phyloP scores from a whole-genome alignment of 805 yeast species.

The Candida boleticola region DNA sequence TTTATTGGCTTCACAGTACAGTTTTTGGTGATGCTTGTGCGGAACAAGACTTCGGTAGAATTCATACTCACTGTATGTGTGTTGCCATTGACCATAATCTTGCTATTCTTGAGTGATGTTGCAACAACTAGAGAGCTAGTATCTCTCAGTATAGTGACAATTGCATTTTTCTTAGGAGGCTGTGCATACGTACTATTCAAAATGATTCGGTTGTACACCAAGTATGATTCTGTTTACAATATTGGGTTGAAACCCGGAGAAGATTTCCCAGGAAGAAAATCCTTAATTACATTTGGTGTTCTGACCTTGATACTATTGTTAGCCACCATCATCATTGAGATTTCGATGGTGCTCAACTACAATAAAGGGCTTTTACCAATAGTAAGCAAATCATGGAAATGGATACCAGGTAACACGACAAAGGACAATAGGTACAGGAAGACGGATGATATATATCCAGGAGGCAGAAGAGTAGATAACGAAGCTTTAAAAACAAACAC shows the following conservation, averaged over 20 bases:
- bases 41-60: constrained; percentile 34
- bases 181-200: constrained; percentile 48
- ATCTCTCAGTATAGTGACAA: constrained; percentile 22
- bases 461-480: no score
- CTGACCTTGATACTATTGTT: constrained; percentile 39
- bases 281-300: constrained; percentile 44
- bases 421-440: neutral
- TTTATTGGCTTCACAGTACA: constrained; percentile 51
- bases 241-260: constrained; percentile 27
- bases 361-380: constrained; percentile 19
- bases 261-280: constrained; percentile 45
- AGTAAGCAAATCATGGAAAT: constrained; percentile 10
- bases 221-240: constrained; percentile 34
- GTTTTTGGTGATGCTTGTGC: constrained; percentile 44
- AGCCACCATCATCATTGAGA: constrained; percentile 25
- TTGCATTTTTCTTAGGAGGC: constrained; percentile 35
- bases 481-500: neutral
- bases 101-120: constrained; percentile 35
- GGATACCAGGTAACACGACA: constrained; percentile 7
- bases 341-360: constrained; percentile 14
- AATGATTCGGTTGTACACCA: constrained; percentile 43
- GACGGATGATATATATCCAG: neutral
- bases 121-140: constrained; percentile 34
- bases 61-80: constrained; percentile 46
- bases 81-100: constrained; percentile 41